Base-by-base conservation (phyloP, 768 basidiomycete species). In the Suillus cothurnatus region DNA sequence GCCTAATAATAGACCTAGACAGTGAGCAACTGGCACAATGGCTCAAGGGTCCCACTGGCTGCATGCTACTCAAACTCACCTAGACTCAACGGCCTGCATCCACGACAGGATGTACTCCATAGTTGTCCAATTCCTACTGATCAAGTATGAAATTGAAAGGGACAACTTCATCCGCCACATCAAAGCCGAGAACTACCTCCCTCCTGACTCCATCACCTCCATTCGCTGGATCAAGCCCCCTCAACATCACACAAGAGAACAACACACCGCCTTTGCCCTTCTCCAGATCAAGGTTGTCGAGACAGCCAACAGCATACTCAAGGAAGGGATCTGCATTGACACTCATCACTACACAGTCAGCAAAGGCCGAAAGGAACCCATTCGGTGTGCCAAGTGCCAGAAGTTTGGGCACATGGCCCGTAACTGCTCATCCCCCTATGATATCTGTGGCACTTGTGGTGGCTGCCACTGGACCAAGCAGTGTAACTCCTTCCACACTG, bases 221-320 rank as follows among this genome's bases (percentile, higher is more conserved):
- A 71, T 71, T 1, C 62, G 66, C 15, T 80, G 67, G 70, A 73
- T 79, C 28, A 78, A 78, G 52, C 68, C 73, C 0, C 26, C 64
- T 0, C 63, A 69, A 15, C 32, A 63, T 1, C 65, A 72, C 0
- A 6, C 21, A 0, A 28, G 32, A 12, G 57, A 56, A 0, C 79
- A 78, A 61, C 52, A 58, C 1, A 61, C 61, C 0, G 74, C 75
- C 1, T 72, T 76, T 55, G 57, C 71, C 0, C 68, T 77, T 19
- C 45, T 78, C 4, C 64, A 63, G 0, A 67, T 79, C 59, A 36
- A 11, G 17, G 53, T 63, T 4, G 36, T 61, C 2, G 61, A 71
- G 14, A 57, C 64, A 14, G 75, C 74, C 7, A 79, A 79, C 67
- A 19, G 38, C 1, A 69, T 67, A 5, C 66, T 78, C 14, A 9